phyloP scores from a whole-genome alignment of 1,139 yeast genomes.

The Kodamaea sp. region DNA sequence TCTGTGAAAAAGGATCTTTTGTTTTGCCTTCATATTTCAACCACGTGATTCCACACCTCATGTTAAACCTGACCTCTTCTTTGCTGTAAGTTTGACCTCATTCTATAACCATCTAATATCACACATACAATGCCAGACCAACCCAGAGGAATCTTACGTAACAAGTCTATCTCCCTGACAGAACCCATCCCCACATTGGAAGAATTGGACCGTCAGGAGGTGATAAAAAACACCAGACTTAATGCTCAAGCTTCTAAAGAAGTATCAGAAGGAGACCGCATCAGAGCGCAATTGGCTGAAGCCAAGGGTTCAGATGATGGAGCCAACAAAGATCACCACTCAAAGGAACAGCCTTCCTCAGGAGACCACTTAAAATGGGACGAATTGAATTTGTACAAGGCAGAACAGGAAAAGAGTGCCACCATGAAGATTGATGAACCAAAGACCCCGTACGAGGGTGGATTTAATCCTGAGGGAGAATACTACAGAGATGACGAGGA shows the following conservation, averaged over 20 bases:
- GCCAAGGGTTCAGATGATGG: constrained; percentile 16
- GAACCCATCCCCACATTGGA: constrained; percentile 15
- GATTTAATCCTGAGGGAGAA: constrained; percentile 81
- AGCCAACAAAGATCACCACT: constrained; percentile 2
- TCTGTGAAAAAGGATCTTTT: no score
- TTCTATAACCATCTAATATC: no score
- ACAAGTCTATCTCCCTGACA: constrained; percentile 23
- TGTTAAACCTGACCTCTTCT: no score
- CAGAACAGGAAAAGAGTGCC: constrained; percentile 70
- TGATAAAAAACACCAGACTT: constrained; percentile 43
- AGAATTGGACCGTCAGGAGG: constrained; percentile 46
- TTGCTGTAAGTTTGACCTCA: no score
- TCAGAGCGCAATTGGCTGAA: constrained; percentile 41
- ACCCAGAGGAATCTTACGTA: constrained; percentile 49
- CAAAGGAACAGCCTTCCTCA: no score
- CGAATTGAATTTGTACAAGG: constrained; percentile 63
- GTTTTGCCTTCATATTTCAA: no score
- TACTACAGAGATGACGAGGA: constrained; percentile 78
- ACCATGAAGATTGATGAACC: constrained; percentile 94
- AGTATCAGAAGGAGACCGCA: constrained; percentile 37
- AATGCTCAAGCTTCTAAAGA: constrained; percentile 40
- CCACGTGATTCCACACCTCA: no score
- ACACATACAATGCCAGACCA: constrained; percentile 12
- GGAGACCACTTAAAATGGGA: constrained; percentile 66
- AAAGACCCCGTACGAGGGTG: constrained; percentile 95